Percentiles rank a stretch among this genome's conserved stretches.
phyloP scores from a whole-genome alignment of 2,329 filamentous ascomycete genomes.

The Aspergillus arachidicola region DNA sequence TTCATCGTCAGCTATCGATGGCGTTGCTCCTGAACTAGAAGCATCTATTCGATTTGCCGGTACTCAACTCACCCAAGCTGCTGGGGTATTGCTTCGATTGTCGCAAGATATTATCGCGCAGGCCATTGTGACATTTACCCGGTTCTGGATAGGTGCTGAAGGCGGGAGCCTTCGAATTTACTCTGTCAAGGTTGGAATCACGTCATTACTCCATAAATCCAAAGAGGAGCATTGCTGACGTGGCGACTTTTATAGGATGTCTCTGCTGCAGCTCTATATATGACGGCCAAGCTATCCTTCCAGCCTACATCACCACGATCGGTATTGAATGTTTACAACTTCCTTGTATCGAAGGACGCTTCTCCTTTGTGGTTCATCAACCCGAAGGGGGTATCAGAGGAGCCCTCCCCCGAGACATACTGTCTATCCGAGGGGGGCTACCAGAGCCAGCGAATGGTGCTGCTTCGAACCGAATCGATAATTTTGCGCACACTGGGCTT shows the following conservation, averaged over 20 bases:
- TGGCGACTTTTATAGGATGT: constrained; percentile 60
- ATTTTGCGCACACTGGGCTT: constrained; percentile 78
- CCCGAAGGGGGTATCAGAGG: constrained; percentile 27
- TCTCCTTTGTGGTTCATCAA: constrained; percentile 56
- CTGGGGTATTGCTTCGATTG: constrained; percentile 72
- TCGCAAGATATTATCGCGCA: constrained; percentile 85
- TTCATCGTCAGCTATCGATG: constrained; percentile 48
- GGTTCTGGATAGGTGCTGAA: constrained; percentile 70
- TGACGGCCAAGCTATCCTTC: constrained; percentile 80
- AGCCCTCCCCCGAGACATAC: constrained; percentile 57
- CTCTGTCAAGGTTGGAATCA: constrained; percentile 41
- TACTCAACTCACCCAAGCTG: constrained; percentile 49
- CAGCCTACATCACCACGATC: constrained; percentile 76
- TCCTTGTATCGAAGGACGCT: constrained; percentile 65
- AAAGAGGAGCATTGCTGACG: neutral
- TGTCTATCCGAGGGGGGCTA: constrained; percentile 76
- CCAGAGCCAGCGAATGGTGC: constrained; percentile 61
- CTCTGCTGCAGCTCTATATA: constrained; percentile 79
- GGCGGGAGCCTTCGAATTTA: constrained; percentile 48
- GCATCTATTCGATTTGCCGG: constrained; percentile 49
- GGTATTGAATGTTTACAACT: constrained; percentile 81
- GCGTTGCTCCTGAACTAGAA: constrained; percentile 45
- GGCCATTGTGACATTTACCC: constrained; percentile 77
- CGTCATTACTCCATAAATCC: neutral
- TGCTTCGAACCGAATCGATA: constrained; percentile 75